Evolutionary conservation across 306 rosid species (phyloP).

Genomic region (Cicer arietinum): DNA sequence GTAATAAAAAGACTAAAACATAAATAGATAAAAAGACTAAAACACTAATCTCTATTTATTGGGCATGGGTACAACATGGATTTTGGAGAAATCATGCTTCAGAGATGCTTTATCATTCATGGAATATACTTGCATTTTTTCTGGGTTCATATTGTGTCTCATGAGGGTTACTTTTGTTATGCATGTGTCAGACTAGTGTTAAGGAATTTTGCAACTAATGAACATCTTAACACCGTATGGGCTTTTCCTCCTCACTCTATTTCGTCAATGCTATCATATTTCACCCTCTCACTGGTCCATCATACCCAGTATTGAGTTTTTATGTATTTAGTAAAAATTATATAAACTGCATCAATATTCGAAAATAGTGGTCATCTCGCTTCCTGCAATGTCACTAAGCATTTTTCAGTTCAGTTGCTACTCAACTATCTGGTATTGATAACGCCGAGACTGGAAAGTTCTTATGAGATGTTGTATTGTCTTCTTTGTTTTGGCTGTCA

Average conservation of each 20-base stretch:
- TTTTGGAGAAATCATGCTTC: too few species aligned
- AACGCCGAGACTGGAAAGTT: neutral
- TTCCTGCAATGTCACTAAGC: too few species aligned
- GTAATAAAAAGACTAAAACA: too few species aligned
- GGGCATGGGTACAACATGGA: too few species aligned
- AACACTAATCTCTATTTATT: too few species aligned
- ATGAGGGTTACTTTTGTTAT: neutral
- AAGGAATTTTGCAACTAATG: neutral
- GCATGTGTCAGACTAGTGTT: neutral
- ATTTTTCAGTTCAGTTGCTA: too few species aligned
- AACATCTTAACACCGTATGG: neutral
- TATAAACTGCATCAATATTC: neutral
- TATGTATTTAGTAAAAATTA: neutral
- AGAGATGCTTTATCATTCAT: neutral
- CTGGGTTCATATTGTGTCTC: neutral
- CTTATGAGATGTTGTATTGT: neutral
- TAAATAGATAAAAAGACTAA: too few species aligned
- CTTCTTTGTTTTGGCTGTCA: slow-evolving; percentile 16
- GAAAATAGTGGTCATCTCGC: neutral
- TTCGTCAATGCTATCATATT: neutral
- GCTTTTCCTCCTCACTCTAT: neutral
- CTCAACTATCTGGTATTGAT: neutral
- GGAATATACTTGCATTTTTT: neutral
- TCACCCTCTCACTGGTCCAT: neutral
- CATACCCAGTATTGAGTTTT: neutral